phyloP scores from a whole-genome alignment of 495 filamentous ascomycete genomes.

The Choiromyces venosus region DNA sequence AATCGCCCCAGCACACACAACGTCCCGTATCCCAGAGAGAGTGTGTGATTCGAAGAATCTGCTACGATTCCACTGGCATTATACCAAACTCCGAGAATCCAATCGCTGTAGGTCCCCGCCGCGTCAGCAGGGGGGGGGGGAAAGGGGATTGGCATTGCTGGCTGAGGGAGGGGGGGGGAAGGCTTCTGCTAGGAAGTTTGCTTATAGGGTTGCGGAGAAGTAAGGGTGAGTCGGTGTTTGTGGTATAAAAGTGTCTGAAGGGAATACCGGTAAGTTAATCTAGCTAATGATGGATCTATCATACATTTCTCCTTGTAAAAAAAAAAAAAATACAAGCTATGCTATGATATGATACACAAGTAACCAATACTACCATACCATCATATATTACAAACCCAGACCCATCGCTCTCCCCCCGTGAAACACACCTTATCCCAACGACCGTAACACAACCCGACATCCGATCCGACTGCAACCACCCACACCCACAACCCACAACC shows the following conservation, averaged over 20 bases:
- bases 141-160: slow-evolving; percentile 41
- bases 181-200: slow-evolving; percentile 44
- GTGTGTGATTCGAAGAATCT: slow-evolving; percentile 46
- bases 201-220: slow-evolving; percentile 41
- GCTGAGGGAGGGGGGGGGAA: slow-evolving; percentile 41
- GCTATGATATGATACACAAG: no score
- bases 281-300: no score
- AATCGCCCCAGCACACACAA: slow-evolving; percentile 43
- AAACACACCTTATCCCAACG: slow-evolving; percentile 1
- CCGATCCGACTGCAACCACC: background rate
- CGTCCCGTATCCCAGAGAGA: slow-evolving; percentile 45
- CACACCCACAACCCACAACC: background rate
- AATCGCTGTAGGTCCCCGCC: slow-evolving; percentile 28
- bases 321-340: no score
- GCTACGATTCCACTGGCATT: slow-evolving; percentile 47
- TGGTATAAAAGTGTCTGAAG: no score
- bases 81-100: slow-evolving; percentile 42
- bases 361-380: no score
- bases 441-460: background rate
- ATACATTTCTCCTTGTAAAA: no score
- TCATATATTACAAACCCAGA: no score
- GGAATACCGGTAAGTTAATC: no score
- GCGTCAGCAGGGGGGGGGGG: slow-evolving; percentile 41
- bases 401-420: background rate
- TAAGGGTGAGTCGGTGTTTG: no score